These are phyloP conservation scores for Podosphaera xanthii DNA, from an alignment of 2,329 filamentous ascomycete genomes.

Conservation along the genomic window DNA sequence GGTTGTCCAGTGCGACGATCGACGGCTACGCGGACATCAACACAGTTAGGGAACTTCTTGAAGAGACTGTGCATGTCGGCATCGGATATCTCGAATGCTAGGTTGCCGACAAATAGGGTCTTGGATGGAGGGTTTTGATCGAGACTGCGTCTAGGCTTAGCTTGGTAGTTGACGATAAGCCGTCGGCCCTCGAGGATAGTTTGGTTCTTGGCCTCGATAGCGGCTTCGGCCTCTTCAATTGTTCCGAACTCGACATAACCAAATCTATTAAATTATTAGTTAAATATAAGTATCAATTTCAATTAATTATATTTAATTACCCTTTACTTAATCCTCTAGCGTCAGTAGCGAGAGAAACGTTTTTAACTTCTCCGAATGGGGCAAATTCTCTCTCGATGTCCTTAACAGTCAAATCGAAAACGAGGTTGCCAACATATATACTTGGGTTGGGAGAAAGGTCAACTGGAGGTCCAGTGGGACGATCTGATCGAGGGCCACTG, in stretches of 20 bases:
- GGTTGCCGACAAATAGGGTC: conserved; percentile 65
- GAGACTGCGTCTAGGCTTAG: conserved; percentile 8
- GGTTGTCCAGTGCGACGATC: conserved; percentile 62
- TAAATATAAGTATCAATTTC: not conserved
- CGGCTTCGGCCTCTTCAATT: conserved; percentile 27
- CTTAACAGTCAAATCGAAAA: conserved; percentile 40
- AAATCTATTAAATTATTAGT: conserved; percentile 24
- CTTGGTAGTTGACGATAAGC: conserved; percentile 33
- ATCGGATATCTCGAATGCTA: conserved; percentile 70
- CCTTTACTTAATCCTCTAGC: conserved; percentile 43
- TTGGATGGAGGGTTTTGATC: conserved; percentile 27
- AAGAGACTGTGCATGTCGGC: conserved; percentile 62
- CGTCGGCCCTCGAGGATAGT: conserved; percentile 39
- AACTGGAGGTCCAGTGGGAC: not conserved
- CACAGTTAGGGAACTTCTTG: conserved; percentile 41
- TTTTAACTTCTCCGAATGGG: conserved; percentile 30
- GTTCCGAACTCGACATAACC: conserved; percentile 39
- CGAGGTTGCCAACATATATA: conserved; percentile 46
- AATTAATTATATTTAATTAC: conserved; percentile 20
- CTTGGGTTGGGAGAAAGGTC: conserved; percentile 3
- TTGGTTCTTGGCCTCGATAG: conserved; percentile 34
- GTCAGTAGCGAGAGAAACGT: conserved; percentile 34
- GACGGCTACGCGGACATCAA: conserved; percentile 60
- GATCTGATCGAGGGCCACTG: not conserved
- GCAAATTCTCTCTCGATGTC: conserved; percentile 35